Percentiles rank a stretch among this genome's conserved stretches.
These are phyloP conservation scores for Xylariaceae sp. DNA, from an alignment of 2,329 filamentous ascomycete genomes.

Conservation along the genomic window DNA sequence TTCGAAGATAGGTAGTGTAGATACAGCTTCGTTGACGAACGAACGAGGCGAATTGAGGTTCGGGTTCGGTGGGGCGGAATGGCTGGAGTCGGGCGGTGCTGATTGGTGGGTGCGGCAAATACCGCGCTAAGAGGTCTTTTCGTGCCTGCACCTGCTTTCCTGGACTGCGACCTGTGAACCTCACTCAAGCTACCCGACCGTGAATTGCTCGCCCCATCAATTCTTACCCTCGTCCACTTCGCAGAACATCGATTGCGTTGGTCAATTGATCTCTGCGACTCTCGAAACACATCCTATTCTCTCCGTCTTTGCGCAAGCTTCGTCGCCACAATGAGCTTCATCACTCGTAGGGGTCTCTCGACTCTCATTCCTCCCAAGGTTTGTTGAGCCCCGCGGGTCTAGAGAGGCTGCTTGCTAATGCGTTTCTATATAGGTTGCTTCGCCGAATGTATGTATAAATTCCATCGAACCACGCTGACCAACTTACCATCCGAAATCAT, in stretches of 20 bases:
- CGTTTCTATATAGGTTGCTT: constrained; percentile 64
- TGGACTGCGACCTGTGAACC: neutral
- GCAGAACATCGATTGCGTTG: constrained; percentile 24
- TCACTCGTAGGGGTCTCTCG: constrained; percentile 86
- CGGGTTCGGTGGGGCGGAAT: no score
- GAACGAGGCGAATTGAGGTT: neutral
- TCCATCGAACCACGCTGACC: neutral
- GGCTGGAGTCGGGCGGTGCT: neutral
- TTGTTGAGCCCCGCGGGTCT: constrained; percentile 8
- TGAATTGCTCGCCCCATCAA: constrained; percentile 12
- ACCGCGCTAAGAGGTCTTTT: constrained; percentile 44
- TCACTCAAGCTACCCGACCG: constrained; percentile 11
- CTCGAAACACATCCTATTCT: constrained; percentile 21
- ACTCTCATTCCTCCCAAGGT: constrained; percentile 99
- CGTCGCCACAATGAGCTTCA: constrained; percentile 79
- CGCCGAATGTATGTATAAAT: constrained; percentile 68
- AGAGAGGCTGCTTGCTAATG: constrained; percentile 11
- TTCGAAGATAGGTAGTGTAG: no score
- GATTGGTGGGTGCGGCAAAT: constrained; percentile 37
- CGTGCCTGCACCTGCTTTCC: constrained; percentile 22
- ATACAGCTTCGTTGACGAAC: no score
- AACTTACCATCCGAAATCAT: no score
- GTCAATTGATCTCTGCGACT: constrained; percentile 31
- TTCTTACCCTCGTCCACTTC: constrained; percentile 15
- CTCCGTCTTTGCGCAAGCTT: constrained; percentile 12